phyloP scores from a whole-genome alignment of 2,329 filamentous ascomycete species.

The Phymatotrichopsis omnivora region DNA sequence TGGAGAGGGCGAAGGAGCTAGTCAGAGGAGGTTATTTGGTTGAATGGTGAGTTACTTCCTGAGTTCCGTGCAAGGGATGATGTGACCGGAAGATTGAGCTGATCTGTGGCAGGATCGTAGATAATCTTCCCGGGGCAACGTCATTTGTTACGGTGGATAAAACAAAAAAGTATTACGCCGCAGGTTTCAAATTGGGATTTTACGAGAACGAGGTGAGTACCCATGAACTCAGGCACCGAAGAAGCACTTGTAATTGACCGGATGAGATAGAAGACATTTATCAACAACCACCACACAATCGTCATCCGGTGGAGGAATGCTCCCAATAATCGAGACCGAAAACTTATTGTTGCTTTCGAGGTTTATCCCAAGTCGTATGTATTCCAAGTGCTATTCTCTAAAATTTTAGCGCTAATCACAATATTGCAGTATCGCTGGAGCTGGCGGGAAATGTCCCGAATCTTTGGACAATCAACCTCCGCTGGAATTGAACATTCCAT shows the following conservation, averaged over 20 bases:
- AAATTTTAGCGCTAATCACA: too few relatives aligned
- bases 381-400: too few relatives aligned
- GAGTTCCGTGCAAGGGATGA: neutral
- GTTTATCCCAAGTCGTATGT: constrained; percentile 61
- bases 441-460: constrained; percentile 48
- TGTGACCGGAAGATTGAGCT: neutral
- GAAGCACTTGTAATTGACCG: neutral
- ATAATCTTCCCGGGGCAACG: constrained; percentile 80
- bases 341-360: constrained; percentile 80
- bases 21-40: constrained; percentile 73
- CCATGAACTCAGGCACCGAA: constrained; percentile 37
- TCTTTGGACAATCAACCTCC: constrained; percentile 31
- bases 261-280: constrained; percentile 47
- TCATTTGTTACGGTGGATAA: constrained; percentile 82
- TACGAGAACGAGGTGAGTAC: constrained; percentile 42
- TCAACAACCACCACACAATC: constrained; percentile 83
- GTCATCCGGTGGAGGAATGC: constrained; percentile 69
- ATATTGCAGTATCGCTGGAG: constrained; percentile 16
- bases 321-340: constrained; percentile 55
- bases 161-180: constrained; percentile 74
- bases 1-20: constrained; percentile 59
- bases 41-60: constrained; percentile 50
- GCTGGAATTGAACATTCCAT: constrained; percentile 58
- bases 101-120: constrained; percentile 51
- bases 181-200: constrained; percentile 80